phyloP scores from a whole-genome alignment of 495 filamentous ascomycete species.

The Echria macrotheca region DNA sequence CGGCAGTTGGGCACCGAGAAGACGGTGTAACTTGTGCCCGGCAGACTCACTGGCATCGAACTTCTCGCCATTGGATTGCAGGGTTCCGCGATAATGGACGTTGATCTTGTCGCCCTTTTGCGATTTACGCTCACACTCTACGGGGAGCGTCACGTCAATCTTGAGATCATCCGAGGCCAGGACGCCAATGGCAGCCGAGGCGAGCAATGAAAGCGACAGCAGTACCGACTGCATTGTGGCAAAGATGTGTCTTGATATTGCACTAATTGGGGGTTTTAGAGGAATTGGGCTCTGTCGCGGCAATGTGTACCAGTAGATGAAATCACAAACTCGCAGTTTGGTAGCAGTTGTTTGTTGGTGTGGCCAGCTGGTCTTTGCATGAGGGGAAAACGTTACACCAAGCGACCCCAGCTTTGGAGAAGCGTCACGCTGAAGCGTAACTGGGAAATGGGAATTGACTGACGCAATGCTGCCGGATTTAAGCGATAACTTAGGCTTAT shows the following conservation, averaged over 20 bases:
- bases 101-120: conserved; percentile 68
- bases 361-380: background rate
- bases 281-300: background rate
- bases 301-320: too few species aligned
- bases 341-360: too few species aligned
- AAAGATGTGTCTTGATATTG: background rate
- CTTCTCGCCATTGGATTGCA: conserved; percentile 50
- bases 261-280: too few species aligned
- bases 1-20: background rate
- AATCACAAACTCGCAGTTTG: too few species aligned
- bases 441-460: too few species aligned
- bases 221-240: conserved; percentile 52
- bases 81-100: conserved; percentile 84
- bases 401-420: too few species aligned
- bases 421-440: too few species aligned
- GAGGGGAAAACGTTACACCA: too few species aligned
- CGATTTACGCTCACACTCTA: conserved; percentile 66
- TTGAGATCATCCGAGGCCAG: conserved; percentile 53
- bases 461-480: too few species aligned
- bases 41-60: conserved; percentile 51
- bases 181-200: conserved; percentile 45
- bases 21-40: background rate
- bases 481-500: too few species aligned
- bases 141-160: conserved; percentile 68
- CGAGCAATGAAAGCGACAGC: conserved; percentile 50